Conservation (phyloP, 2,329 filamentous ascomycete species). For the Apiospora saccharicola region DNA sequence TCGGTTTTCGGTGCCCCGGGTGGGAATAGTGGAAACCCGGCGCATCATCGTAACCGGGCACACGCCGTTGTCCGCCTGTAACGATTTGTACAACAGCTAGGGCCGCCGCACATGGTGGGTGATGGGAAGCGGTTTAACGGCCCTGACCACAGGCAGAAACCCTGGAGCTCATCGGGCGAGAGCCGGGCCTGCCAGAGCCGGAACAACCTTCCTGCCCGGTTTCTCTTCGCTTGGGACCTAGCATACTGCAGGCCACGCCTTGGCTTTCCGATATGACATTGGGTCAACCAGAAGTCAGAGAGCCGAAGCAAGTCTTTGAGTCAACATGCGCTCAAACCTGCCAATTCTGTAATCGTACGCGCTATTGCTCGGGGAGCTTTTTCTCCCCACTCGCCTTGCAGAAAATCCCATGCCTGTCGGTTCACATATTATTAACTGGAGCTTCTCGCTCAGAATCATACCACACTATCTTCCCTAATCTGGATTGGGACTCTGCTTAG, state of each 20-base stretch:
- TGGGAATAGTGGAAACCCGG: constrained; percentile 16
- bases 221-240: neutral
- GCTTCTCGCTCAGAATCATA: neutral
- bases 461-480: neutral
- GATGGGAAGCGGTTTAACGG: neutral
- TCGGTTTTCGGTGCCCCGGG: constrained; percentile 17
- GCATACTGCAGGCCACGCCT: neutral
- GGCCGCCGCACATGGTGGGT: neutral
- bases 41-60: constrained; percentile 1
- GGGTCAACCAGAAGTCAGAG: neutral
- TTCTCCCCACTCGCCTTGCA: neutral
- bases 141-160: neutral
- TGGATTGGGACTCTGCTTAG: neutral
- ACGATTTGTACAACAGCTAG: neutral
- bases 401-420: neutral
- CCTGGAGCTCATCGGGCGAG: neutral
- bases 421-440: neutral
- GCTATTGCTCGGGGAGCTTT: neutral
- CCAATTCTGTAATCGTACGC: neutral
- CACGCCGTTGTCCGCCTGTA: constrained; percentile 6
- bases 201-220: neutral
- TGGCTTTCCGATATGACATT: neutral
- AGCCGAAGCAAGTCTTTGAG: neutral
- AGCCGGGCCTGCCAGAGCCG: neutral
- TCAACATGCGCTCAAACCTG: neutral